Evolutionary conservation across 345 rosid species (phyloP).

Genomic region (Eucalyptus albens): DNA sequence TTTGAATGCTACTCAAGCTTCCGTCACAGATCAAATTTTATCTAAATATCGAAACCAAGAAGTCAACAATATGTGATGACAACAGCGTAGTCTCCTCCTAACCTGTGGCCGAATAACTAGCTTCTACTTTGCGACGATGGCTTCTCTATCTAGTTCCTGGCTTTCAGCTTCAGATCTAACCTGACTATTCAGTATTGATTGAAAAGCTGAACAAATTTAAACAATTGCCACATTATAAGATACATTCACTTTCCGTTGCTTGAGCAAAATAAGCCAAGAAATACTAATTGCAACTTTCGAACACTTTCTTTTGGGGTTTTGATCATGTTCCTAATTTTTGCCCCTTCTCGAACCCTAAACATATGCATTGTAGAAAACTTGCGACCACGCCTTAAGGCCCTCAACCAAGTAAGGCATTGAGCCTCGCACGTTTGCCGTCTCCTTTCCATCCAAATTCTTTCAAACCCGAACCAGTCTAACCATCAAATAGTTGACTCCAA

Average conservation of each 20-base stretch:
- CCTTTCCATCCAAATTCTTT: neutral
- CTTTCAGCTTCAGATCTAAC: neutral
- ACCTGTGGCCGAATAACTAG: neutral
- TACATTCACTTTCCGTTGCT: neutral
- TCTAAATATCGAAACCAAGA: neutral
- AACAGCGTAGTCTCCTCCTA: neutral
- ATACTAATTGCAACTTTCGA: neutral
- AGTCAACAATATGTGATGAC: neutral
- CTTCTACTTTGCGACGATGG: neutral
- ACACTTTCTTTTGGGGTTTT: neutral
- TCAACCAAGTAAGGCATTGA: neutral
- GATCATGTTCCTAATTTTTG: neutral
- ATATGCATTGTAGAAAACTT: neutral
- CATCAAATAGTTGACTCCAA: neutral
- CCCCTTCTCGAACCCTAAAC: neutral
- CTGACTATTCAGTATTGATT: neutral
- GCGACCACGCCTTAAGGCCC: neutral
- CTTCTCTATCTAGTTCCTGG: neutral
- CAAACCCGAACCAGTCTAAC: neutral
- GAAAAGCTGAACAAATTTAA: neutral
- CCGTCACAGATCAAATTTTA: neutral
- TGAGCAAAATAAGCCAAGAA: neutral
- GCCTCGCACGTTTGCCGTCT: neutral
- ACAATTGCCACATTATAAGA: neutral
- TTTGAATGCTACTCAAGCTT: neutral